A percentile compares a stretch with the other conserved stretches of the same genome.
Conservation (phyloP, 1,284 basidiomycete genomes). For the Trichosporon sp. region DNA sequence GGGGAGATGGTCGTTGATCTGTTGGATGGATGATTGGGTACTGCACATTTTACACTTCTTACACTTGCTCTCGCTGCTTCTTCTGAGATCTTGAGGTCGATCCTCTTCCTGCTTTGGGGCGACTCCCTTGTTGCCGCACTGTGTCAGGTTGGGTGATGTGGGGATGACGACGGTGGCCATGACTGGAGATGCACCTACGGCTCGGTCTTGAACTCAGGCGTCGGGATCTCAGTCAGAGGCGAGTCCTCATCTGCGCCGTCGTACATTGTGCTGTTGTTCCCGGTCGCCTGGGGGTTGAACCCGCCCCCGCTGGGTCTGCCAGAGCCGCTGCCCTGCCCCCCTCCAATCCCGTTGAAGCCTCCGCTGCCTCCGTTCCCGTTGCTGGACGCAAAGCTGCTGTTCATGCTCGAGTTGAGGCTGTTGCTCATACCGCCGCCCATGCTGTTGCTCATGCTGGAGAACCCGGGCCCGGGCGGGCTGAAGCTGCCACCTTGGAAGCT, state of each 20-base stretch:
- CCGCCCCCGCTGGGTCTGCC: too few species aligned
- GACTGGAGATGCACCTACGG: neutral
- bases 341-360: too few species aligned
- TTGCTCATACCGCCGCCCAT: too few species aligned
- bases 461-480: too few species aligned
- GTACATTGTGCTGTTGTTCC: neutral
- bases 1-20: neutral
- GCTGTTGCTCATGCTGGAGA: too few species aligned
- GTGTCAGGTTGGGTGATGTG: too few species aligned
- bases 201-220: neutral
- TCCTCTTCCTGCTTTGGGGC: too few species aligned
- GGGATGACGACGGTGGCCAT: too few species aligned
- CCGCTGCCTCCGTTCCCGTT: neutral
- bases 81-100: too few species aligned
- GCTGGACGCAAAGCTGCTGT: neutral
- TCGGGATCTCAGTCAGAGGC: neutral
- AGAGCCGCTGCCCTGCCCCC: too few species aligned
- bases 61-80: neutral
- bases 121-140: too few species aligned
- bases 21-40: neutral
- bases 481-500: neutral
- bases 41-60: conserved; percentile 1
- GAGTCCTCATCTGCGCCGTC: neutral
- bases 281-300: neutral
- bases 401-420: too few species aligned